These are phyloP conservation scores for Skeletonema marinoi DNA, from an alignment of 108 stramenopile species.

Conservation along the genomic window DNA sequence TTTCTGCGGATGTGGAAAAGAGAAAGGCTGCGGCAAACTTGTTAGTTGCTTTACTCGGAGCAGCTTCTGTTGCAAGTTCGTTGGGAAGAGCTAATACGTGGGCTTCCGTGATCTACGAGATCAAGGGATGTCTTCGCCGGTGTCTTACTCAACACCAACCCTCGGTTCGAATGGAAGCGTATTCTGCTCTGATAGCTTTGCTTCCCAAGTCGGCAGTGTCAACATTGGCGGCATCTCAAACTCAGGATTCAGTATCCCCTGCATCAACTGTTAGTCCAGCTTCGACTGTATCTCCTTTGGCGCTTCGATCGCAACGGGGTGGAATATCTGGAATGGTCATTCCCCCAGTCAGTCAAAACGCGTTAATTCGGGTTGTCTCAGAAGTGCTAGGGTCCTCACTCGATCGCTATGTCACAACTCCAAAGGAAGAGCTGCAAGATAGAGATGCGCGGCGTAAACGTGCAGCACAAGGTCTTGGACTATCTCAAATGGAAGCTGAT, in stretches of 20 bases:
- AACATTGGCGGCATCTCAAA: background rate
- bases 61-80: slow-evolving; percentile 37
- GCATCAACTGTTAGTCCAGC: slow-evolving; percentile 7
- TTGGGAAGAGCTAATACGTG: slow-evolving; percentile 1
- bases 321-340: slow-evolving; percentile 7
- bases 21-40: slow-evolving; percentile 40
- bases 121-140: slow-evolving; percentile 45
- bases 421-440: slow-evolving; percentile 26
- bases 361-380: slow-evolving; percentile 12
- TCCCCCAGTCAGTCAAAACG: slow-evolving; percentile 13
- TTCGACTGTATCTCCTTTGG: background rate
- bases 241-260: slow-evolving; percentile 33
- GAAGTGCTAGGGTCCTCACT: slow-evolving; percentile 24
- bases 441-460: slow-evolving; percentile 30
- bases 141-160: slow-evolving; percentile 48
- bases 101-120: slow-evolving; percentile 31
- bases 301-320: background rate
- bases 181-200: slow-evolving; percentile 36
- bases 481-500: slow-evolving; percentile 38
- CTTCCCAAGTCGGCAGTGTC: slow-evolving; percentile 12
- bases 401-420: slow-evolving; percentile 37
- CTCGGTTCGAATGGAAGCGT: slow-evolving; percentile 40
- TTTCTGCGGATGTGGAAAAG: slow-evolving; percentile 48
- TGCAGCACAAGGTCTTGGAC: slow-evolving; percentile 17
- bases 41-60: slow-evolving; percentile 32